Conservation (phyloP, 768 basidiomycete genomes). For the Lanmaoa rubissima region DNA sequence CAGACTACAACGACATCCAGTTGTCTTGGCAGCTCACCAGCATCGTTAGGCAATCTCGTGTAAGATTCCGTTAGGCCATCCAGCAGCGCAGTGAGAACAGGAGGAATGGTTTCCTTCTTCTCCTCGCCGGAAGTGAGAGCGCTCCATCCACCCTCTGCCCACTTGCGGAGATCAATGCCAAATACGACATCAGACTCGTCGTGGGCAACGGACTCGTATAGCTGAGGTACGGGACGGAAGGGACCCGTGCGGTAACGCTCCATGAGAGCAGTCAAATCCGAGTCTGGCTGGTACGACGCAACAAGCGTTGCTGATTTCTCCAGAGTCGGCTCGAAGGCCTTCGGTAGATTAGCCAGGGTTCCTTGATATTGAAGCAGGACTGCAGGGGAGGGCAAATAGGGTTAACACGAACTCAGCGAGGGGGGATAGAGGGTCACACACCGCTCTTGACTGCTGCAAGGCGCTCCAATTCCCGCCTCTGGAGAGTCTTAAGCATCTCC, state of each 20-base stretch:
- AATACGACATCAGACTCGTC: constrained; percentile 86
- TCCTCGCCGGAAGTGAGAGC: constrained; percentile 52
- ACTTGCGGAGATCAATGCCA: constrained; percentile 87
- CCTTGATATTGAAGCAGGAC: constrained; percentile 87
- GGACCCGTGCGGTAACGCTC: constrained; percentile 93
- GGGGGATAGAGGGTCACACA: constrained; percentile 26
- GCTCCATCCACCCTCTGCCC: constrained; percentile 84
- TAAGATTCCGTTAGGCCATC: constrained; percentile 64
- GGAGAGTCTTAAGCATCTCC: constrained; percentile 73
- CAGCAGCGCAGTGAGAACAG: constrained; percentile 69
- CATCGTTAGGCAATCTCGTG: constrained; percentile 54
- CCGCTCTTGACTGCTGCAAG: constrained; percentile 84
- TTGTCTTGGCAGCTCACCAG: constrained; percentile 43
- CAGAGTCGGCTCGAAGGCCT: constrained; percentile 58
- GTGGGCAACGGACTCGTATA: constrained; percentile 84
- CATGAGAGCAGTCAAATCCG: constrained; percentile 81
- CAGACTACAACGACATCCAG: neutral
- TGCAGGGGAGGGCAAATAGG: constrained; percentile 25
- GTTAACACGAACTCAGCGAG: neutral
- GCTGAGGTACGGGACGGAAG: constrained; percentile 81
- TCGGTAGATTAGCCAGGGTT: constrained; percentile 69
- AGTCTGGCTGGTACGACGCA: constrained; percentile 84
- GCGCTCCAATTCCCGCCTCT: constrained; percentile 84
- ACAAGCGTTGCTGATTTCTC: constrained; percentile 75
- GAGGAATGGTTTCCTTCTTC: constrained; percentile 66